Conservation (phyloP, 306 rosid species). For the Nissolia schottii region DNA sequence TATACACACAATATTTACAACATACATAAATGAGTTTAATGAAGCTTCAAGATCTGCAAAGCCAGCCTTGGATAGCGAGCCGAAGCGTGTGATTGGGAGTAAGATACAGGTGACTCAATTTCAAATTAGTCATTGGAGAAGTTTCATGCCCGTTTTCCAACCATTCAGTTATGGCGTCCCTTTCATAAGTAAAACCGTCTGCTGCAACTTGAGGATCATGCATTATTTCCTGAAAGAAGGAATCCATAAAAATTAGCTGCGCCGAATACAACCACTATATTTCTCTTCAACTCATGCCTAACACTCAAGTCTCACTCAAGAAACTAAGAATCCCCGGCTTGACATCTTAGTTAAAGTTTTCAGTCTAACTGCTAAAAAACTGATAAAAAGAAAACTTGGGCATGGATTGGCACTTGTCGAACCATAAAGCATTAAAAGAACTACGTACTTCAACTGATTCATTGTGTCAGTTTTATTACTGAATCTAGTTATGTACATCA, state of each 20-base stretch:
- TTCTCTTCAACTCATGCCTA: background rate
- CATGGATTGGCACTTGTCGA: background rate
- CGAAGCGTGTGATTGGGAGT: slow-evolving; percentile 68
- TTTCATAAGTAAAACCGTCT: slow-evolving; percentile 81
- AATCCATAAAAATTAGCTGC: slow-evolving; percentile 13
- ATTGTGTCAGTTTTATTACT: background rate
- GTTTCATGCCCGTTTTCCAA: slow-evolving; percentile 56
- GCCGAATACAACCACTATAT: background rate
- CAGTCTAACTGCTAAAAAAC: background rate
- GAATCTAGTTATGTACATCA: background rate
- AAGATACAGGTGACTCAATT: slow-evolving; percentile 54
- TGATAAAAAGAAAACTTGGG: background rate
- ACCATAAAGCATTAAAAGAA: background rate
- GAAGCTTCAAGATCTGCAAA: slow-evolving; percentile 50
- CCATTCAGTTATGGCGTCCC: slow-evolving; percentile 72
- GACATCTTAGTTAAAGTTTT: background rate
- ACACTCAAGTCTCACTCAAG: background rate
- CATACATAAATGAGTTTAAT: background rate
- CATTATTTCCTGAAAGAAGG: slow-evolving; percentile 72
- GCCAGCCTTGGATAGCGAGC: slow-evolving; percentile 81
- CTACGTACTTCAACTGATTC: background rate
- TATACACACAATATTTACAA: slow-evolving; percentile 7
- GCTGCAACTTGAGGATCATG: slow-evolving; percentile 77
- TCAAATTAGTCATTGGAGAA: slow-evolving; percentile 78
- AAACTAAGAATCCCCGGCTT: background rate